Conservation (phyloP, 345 rosid species). For the Populus euphratica region DNA sequence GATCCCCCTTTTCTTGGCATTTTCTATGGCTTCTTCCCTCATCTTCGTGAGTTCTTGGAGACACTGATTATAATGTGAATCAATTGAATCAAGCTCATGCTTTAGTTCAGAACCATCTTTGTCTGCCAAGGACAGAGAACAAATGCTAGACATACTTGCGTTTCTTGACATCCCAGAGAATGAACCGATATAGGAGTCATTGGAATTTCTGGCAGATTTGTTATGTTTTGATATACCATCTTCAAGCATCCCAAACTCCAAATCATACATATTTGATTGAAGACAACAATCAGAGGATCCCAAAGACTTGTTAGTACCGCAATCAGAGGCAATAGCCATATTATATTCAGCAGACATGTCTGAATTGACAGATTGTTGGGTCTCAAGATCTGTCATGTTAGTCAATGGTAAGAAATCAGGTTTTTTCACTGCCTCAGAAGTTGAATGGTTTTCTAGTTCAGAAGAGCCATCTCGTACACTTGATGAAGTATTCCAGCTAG, state of each 20-base stretch:
- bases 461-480: conserved; percentile 26
- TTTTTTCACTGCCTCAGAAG: conserved; percentile 23
- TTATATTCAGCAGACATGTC: conserved; percentile 48
- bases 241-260: conserved; percentile 15
- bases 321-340: conserved; percentile 25
- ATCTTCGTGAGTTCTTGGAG: conserved; percentile 55
- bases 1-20: conserved; percentile 60
- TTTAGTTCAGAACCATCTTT: conserved; percentile 44
- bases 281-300: conserved; percentile 26
- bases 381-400: conserved; percentile 16
- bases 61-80: conserved; percentile 50
- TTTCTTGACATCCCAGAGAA: conserved; percentile 43
- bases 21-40: conserved; percentile 64
- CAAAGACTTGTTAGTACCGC: conserved; percentile 18
- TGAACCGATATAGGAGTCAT: conserved; percentile 34
- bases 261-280: conserved; percentile 17
- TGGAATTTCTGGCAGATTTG: conserved; percentile 28
- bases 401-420: conserved; percentile 17
- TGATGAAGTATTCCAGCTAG: conserved; percentile 38
- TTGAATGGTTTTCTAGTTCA: conserved; percentile 2
- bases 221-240: conserved; percentile 18
- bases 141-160: conserved; percentile 37
- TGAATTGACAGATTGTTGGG: conserved; percentile 41
- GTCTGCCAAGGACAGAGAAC: conserved; percentile 36
- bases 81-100: conserved; percentile 52